Conservation (phyloP, 2,329 filamentous ascomycete species). For the Kalaharituber pfeilii region DNA sequence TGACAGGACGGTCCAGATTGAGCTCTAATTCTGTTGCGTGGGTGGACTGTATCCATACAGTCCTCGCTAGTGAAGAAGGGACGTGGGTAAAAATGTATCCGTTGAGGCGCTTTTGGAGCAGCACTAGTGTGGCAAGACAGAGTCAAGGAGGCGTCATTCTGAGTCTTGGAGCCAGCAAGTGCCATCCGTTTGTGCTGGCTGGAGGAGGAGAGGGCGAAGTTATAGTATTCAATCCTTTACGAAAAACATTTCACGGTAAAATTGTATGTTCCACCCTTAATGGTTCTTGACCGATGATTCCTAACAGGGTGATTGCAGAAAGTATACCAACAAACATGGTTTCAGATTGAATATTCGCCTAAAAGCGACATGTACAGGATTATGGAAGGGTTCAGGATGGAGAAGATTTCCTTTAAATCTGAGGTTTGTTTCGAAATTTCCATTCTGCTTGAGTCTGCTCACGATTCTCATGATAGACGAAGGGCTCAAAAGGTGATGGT, state of each 20-base stretch:
- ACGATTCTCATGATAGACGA: not conserved
- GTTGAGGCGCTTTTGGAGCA: constrained; percentile 31
- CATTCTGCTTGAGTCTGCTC: not conserved
- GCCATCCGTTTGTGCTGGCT: constrained; percentile 33
- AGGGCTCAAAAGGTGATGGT: not conserved
- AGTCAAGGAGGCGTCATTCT: constrained; percentile 25
- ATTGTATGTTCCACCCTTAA: constrained; percentile 6
- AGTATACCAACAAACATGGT: constrained; percentile 35
- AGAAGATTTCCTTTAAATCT: constrained; percentile 17
- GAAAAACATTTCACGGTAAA: constrained; percentile 26
- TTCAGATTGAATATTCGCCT: constrained; percentile 31
- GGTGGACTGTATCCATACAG: constrained; percentile 33
- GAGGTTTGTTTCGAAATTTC: constrained; percentile 10
- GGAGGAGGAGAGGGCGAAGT: constrained; percentile 32
- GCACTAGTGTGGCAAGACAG: constrained; percentile 28
- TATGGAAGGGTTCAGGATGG: constrained; percentile 21
- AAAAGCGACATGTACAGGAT: constrained; percentile 19
- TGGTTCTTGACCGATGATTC: no score
- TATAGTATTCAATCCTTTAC: constrained; percentile 30
- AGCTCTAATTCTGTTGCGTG: constrained; percentile 29
- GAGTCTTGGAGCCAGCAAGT: constrained; percentile 29
- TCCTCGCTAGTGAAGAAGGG: constrained; percentile 32
- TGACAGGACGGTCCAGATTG: constrained; percentile 30
- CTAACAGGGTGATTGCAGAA: no score
- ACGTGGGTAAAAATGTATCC: constrained; percentile 29